These are phyloP conservation scores for Cylindrotheca fusiformis DNA, from an alignment of 108 stramenopile genomes.

Conservation along the genomic window DNA sequence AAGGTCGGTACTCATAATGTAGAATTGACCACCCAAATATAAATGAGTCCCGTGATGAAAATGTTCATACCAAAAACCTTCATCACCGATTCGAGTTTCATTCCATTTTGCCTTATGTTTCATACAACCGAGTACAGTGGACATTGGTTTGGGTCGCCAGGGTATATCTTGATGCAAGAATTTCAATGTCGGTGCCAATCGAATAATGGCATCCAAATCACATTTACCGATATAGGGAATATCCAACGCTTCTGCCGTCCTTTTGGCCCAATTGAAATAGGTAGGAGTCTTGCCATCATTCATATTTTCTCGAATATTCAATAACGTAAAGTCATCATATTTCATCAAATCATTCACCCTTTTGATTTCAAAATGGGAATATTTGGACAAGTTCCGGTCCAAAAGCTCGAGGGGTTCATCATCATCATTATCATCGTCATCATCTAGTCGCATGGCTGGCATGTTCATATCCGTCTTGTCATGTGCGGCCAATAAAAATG, in stretches of 20 bases:
- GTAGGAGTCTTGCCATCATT: constrained; percentile 31
- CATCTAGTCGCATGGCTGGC: background rate
- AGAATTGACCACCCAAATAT: constrained; percentile 50
- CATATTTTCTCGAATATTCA: constrained; percentile 39
- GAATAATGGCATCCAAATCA: background rate
- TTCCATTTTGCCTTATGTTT: constrained; percentile 49
- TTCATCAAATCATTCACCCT: background rate
- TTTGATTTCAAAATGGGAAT: background rate
- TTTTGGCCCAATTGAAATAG: constrained; percentile 29
- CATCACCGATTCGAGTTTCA: constrained; percentile 11
- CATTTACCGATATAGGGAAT: background rate
- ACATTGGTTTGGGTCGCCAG: background rate
- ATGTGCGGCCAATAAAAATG: background rate
- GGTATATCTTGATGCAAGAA: background rate
- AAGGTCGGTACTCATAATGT: constrained; percentile 36
- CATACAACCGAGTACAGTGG: constrained; percentile 28
- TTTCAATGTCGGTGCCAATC: background rate
- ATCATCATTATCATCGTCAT: background rate
- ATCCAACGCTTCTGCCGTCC: background rate
- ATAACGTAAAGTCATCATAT: background rate
- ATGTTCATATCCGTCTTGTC: background rate
- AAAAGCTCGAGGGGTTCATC: background rate
- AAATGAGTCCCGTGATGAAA: constrained; percentile 38
- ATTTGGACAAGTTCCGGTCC: background rate
- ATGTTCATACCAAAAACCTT: constrained; percentile 26